Percentiles rank a stretch among this genome's conserved stretches.
These are phyloP conservation scores for Crucihimalaya himalaica DNA, from an alignment of 345 rosid genomes.

Conservation along the genomic window DNA sequence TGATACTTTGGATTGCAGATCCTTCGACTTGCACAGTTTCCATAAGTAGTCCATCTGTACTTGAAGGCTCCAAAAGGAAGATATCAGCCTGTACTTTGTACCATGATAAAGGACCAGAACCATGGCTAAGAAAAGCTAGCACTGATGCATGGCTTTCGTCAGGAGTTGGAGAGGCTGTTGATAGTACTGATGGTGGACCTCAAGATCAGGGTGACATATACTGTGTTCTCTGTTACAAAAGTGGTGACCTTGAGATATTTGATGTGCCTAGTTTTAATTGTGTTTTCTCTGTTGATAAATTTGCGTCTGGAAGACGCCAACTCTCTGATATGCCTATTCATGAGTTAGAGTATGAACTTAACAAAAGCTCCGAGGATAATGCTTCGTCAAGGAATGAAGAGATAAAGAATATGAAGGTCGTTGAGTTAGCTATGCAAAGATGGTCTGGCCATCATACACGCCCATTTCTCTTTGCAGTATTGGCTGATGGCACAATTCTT, in stretches of 20 bases:
- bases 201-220: conserved; percentile 94
- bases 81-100: conserved; percentile 88
- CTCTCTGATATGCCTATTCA: conserved; percentile 58
- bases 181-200: conserved; percentile 78
- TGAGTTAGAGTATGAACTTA: conserved; percentile 54
- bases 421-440: conserved; percentile 92
- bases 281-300: conserved; percentile 83
- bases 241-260: conserved; percentile 84
- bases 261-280: conserved; percentile 88
- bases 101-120: conserved; percentile 94
- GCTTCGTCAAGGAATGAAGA: conserved; percentile 69
- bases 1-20: conserved; percentile 61
- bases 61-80: conserved; percentile 61
- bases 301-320: conserved; percentile 77
- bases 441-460: conserved; percentile 88
- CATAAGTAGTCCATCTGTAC: conserved; percentile 61
- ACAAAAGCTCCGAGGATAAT: conserved; percentile 52
- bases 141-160: conserved; percentile 98
- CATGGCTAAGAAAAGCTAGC: conserved; percentile 96
- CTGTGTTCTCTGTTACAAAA: conserved; percentile 85
- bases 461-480: conserved; percentile 84
- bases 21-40: conserved; percentile 81
- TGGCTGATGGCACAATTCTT: conserved; percentile 92
- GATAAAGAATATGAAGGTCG: conserved; percentile 59
- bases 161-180: conserved; percentile 81